Evolutionary conservation across 73 alveolate genomes (phyloP).

Genomic region (Paramecium bursaria): DNA sequence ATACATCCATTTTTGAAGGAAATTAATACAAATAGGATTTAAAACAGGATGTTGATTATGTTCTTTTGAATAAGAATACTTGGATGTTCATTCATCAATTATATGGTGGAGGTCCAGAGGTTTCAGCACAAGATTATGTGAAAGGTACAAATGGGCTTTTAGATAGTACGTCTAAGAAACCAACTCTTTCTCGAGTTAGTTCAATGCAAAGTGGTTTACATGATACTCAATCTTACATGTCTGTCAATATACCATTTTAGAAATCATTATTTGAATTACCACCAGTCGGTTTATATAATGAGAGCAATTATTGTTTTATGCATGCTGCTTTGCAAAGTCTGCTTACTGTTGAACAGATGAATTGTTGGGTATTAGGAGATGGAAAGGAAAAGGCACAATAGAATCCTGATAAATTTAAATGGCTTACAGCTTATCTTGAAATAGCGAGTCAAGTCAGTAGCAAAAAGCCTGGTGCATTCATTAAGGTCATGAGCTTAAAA

Average conservation of each 20-base stretch:
- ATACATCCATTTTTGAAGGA: neutral
- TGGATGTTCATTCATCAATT: conserved; percentile 34
- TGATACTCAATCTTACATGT: conserved; percentile 42
- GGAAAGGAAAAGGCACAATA: conserved; percentile 1
- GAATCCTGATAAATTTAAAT: neutral
- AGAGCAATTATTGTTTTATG: conserved; percentile 43
- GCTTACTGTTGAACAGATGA: conserved; percentile 25
- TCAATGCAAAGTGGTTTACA: conserved; percentile 3
- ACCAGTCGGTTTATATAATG: conserved; percentile 42
- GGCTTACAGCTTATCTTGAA: conserved; percentile 14
- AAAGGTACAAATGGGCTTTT: conserved; percentile 8
- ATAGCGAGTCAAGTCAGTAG: neutral
- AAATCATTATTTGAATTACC: conserved; percentile 33
- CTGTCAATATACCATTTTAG: conserved; percentile 11
- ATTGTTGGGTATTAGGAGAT: conserved; percentile 47
- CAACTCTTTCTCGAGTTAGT: conserved; percentile 49
- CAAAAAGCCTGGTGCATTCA: conserved; percentile 53
- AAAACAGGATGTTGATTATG: conserved; percentile 52
- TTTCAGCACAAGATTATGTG: conserved; percentile 8
- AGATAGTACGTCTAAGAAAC: conserved; percentile 15
- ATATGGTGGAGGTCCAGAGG: conserved; percentile 63
- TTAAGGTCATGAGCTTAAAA: neutral
- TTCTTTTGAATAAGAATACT: conserved; percentile 9
- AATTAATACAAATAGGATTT: neutral
- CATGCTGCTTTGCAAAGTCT: conserved; percentile 30